Percentiles rank a stretch among this genome's conserved stretches.
Conservation (phyloP, 1,284 basidiomycete species). For the Meripilus lineatus region DNA sequence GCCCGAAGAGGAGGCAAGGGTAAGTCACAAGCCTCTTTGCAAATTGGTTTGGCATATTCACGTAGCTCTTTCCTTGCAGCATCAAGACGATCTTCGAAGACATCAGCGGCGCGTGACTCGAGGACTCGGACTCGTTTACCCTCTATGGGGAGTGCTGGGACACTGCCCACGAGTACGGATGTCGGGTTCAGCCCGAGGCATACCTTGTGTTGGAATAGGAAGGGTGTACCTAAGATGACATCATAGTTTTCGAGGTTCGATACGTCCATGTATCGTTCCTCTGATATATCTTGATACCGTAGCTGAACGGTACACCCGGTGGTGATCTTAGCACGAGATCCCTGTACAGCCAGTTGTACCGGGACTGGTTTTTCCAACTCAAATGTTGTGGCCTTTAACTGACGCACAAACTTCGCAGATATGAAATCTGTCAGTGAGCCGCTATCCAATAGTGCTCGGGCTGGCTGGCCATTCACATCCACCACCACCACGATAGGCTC, state of each 20-base stretch:
- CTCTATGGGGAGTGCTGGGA: constrained; percentile 10
- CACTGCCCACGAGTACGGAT: constrained; percentile 16
- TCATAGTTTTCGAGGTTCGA: constrained; percentile 24
- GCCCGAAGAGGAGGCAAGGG: constrained; percentile 27
- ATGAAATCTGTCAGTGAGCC: constrained; percentile 37
- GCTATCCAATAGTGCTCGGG: constrained; percentile 27
- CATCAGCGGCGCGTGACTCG: too few species aligned
- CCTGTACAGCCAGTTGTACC: too few species aligned
- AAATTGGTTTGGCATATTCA: constrained; percentile 20
- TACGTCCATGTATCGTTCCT: constrained; percentile 25
- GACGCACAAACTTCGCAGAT: constrained; percentile 31
- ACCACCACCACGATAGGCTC: constrained; percentile 30
- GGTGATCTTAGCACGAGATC: constrained; percentile 28
- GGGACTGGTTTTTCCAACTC: constrained; percentile 19
- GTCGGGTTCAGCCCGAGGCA: constrained; percentile 19
- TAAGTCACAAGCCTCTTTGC: too few species aligned
- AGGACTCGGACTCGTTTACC: too few species aligned
- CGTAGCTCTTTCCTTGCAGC: constrained; percentile 10
- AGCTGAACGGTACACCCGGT: constrained; percentile 10
- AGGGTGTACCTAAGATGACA: constrained; percentile 24
- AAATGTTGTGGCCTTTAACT: constrained; percentile 19
- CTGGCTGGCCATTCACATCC: constrained; percentile 27
- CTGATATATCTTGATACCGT: constrained; percentile 27
- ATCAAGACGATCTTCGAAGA: constrained; percentile 15
- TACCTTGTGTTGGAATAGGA: constrained; percentile 22